phyloP scores from a whole-genome alignment of 441 rosid species.

The Omphalea diandra region DNA sequence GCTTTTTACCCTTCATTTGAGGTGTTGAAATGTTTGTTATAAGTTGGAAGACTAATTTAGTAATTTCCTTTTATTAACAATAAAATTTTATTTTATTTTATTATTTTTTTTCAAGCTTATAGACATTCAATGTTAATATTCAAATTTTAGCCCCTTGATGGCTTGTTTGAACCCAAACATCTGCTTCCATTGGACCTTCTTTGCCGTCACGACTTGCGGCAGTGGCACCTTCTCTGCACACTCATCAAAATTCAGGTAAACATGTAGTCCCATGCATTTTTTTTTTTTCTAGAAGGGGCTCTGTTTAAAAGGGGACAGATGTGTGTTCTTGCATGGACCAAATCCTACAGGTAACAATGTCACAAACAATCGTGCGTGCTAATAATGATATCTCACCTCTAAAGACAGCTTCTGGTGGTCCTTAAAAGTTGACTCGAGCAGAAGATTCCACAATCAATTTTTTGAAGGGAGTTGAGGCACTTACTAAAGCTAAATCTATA shows the following conservation, averaged over 20 bases:
- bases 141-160: slow-evolving; percentile 81
- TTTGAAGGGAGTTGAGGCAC: slow-evolving; percentile 33
- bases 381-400: slow-evolving; percentile 35
- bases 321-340: slow-evolving; percentile 73
- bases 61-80: not conserved
- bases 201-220: slow-evolving; percentile 35
- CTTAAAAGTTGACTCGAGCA: slow-evolving; percentile 41
- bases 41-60: not conserved
- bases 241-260: slow-evolving; percentile 38
- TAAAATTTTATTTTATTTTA: not conserved
- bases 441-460: slow-evolving; percentile 31
- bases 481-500: slow-evolving; percentile 35
- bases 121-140: slow-evolving; percentile 13
- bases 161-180: slow-evolving; percentile 61
- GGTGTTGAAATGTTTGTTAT: not conserved
- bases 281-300: slow-evolving; percentile 78
- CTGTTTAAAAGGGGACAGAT: slow-evolving; percentile 83
- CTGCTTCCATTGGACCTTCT: slow-evolving; percentile 46
- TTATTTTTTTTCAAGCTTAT: not conserved
- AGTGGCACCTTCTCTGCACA: slow-evolving; percentile 20
- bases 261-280: slow-evolving; percentile 77
- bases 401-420: slow-evolving; percentile 39
- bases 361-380: slow-evolving; percentile 26
- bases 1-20: too few relatives aligned
- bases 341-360: slow-evolving; percentile 43